Conservation (phyloP, 495 filamentous ascomycete species). For the Usnea hakonensis region DNA sequence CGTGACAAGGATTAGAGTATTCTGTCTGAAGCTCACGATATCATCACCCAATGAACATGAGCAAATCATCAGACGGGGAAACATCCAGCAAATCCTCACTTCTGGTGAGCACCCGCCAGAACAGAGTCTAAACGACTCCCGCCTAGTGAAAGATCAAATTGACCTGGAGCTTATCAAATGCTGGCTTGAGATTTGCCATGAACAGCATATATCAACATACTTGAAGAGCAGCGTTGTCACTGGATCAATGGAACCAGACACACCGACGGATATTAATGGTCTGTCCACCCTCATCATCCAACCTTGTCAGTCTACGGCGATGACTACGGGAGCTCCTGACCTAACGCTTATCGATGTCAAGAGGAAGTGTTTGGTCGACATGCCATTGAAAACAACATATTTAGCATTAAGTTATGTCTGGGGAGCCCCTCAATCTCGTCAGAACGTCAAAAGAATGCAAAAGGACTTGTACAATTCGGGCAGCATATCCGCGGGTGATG, state of each 20-base stretch:
- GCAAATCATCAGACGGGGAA: not conserved
- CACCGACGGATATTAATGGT: conserved; percentile 1
- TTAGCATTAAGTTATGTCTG: conserved; percentile 28
- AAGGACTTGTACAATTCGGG: not conserved
- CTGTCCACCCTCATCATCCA: not conserved
- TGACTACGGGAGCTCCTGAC: not conserved
- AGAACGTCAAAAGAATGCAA: not conserved
- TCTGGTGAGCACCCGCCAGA: not conserved
- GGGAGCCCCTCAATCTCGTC: conserved; percentile 13
- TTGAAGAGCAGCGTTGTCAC: not conserved
- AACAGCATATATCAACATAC: not conserved
- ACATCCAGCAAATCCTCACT: not conserved
- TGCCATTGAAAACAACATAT: conserved; percentile 13
- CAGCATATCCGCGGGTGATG: not conserved
- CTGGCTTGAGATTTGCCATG: not conserved
- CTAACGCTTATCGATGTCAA: conserved; percentile 5
- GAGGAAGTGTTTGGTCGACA: conserved; percentile 2
- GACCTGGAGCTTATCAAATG: not conserved
- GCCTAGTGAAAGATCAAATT: not conserved
- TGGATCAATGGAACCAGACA: not conserved
- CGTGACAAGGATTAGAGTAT: not conserved
- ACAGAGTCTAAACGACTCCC: conserved; percentile 1
- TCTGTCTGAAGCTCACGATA: conserved; percentile 3
- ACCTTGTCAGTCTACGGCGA: not conserved
- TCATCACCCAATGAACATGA: not conserved